A percentile compares a stretch with the other conserved stretches of the same genome.
phyloP scores from a whole-genome alignment of 1,139 yeast species.

The Sugiyamaella neomexicana region DNA sequence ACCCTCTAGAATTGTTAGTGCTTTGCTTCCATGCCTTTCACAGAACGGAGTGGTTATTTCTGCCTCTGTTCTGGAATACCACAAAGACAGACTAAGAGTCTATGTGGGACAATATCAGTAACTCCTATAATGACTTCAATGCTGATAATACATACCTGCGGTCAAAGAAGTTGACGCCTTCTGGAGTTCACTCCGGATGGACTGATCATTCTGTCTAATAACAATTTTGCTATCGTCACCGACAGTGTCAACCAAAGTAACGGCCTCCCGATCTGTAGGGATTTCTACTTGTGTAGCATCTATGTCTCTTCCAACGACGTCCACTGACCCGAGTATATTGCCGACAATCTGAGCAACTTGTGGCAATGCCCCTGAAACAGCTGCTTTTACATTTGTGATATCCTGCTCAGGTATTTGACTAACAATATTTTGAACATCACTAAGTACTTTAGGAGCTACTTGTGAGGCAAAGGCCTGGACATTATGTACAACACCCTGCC shows the following conservation, averaged over 20 bases:
- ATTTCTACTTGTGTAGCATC: background rate
- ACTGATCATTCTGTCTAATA: background rate
- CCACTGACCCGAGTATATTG: background rate
- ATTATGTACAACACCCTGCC: background rate
- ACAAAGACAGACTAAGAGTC: too few relatives aligned
- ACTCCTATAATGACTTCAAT: background rate
- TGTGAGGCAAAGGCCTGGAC: background rate
- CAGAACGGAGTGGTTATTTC: background rate
- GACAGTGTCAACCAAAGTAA: background rate
- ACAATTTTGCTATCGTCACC: background rate
- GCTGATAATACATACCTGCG: conserved; percentile 13
- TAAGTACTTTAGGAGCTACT: conserved; percentile 1
- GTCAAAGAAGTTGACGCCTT: conserved; percentile 2
- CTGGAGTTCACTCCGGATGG: background rate
- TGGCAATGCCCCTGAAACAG: background rate
- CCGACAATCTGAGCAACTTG: background rate
- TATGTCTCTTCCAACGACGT: background rate
- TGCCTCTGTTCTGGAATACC: too few relatives aligned
- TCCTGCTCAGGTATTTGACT: conserved; percentile 4
- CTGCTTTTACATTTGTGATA: conserved; percentile 4
- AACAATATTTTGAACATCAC: conserved; percentile 3
- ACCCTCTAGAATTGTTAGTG: conserved; percentile 9
- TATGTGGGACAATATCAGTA: background rate
- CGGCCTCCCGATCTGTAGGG: background rate
- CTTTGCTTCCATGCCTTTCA: background rate